These are phyloP conservation scores for Kondoa subrosea DNA, from an alignment of 768 basidiomycete genomes.

Conservation along the genomic window DNA sequence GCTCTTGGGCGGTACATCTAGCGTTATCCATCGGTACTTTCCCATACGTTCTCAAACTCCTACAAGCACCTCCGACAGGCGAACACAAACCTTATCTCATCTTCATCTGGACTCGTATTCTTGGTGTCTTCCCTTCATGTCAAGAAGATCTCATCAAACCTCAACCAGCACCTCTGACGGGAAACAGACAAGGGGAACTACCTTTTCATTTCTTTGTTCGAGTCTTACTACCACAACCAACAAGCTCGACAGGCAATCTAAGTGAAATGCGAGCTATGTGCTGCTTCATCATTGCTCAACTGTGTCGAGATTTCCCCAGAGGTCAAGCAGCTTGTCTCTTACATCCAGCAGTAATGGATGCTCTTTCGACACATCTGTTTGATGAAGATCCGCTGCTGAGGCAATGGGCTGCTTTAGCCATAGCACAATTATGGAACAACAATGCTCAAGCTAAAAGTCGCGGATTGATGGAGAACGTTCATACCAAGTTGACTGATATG, in stretches of 20 bases:
- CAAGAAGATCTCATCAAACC: slow-evolving; percentile 67
- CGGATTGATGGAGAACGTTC: slow-evolving; percentile 16
- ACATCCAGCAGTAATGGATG: slow-evolving; percentile 41
- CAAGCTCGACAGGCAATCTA: slow-evolving; percentile 55
- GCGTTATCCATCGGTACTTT: slow-evolving; percentile 94
- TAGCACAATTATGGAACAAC: slow-evolving; percentile 84
- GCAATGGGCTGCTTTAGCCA: slow-evolving; percentile 86
- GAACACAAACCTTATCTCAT: slow-evolving; percentile 95
- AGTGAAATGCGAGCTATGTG: slow-evolving; percentile 98
- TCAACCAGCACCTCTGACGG: slow-evolving; percentile 15
- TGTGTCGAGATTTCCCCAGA: slow-evolving; percentile 70
- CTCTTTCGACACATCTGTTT: slow-evolving; percentile 55
- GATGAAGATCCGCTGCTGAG: slow-evolving; percentile 82
- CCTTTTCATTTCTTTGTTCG: slow-evolving; percentile 61
- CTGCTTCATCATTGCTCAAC: slow-evolving; percentile 78
- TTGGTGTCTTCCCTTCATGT: slow-evolving; percentile 86
- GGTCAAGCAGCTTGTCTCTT: slow-evolving; percentile 71
- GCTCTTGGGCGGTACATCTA: slow-evolving; percentile 95
- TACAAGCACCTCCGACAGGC: slow-evolving; percentile 78
- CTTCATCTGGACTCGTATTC: slow-evolving; percentile 95
- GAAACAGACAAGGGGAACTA: slow-evolving; percentile 8
- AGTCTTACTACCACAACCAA: slow-evolving; percentile 41
- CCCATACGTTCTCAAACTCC: slow-evolving; percentile 89
- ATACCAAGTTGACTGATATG: slow-evolving; percentile 19
- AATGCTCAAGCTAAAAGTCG: slow-evolving; percentile 72